Evolutionary conservation across 192 early-diverging fungal genomes (phyloP).

Genomic region (Mortierella alpina): DNA sequence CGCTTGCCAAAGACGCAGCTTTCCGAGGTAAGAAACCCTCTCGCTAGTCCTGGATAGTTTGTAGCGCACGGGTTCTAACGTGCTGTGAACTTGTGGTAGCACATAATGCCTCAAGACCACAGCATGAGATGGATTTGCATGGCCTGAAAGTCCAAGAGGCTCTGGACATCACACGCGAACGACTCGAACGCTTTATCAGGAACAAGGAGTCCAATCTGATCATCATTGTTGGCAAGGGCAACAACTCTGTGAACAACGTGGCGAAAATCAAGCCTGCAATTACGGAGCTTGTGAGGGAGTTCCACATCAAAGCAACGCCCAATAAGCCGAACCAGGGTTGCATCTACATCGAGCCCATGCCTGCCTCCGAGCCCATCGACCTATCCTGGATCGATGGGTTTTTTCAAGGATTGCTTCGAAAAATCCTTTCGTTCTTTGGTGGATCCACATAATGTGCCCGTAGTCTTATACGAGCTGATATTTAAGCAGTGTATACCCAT

Average conservation of each 20-base stretch:
- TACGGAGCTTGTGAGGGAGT: constrained; percentile 61
- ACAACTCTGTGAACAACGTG: constrained; percentile 63
- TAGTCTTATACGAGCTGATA: not conserved
- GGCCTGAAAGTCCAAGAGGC: constrained; percentile 77
- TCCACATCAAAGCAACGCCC: constrained; percentile 59
- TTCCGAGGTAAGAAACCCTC: constrained; percentile 52
- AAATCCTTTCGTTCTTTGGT: constrained; percentile 2
- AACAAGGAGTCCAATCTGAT: constrained; percentile 55
- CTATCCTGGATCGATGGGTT: constrained; percentile 59
- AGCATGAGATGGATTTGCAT: constrained; percentile 74
- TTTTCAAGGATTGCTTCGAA: constrained; percentile 19
- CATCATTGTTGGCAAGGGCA: constrained; percentile 76
- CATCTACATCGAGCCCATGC: constrained; percentile 65
- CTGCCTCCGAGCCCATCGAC: constrained; percentile 51
- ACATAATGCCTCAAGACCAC: constrained; percentile 56
- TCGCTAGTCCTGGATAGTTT: not conserved
- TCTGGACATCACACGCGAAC: constrained; percentile 55
- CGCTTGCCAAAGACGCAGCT: constrained; percentile 61
- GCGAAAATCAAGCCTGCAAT: constrained; percentile 79
- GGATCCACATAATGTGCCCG: not conserved
- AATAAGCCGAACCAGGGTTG: constrained; percentile 70
- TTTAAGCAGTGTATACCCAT: not conserved
- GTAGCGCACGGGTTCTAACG: not conserved
- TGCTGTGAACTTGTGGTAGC: constrained; percentile 20
- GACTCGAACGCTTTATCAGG: constrained; percentile 61